Evolutionary conservation across 768 basidiomycete genomes (phyloP).

Genomic region (Suillus tomentosus): DNA sequence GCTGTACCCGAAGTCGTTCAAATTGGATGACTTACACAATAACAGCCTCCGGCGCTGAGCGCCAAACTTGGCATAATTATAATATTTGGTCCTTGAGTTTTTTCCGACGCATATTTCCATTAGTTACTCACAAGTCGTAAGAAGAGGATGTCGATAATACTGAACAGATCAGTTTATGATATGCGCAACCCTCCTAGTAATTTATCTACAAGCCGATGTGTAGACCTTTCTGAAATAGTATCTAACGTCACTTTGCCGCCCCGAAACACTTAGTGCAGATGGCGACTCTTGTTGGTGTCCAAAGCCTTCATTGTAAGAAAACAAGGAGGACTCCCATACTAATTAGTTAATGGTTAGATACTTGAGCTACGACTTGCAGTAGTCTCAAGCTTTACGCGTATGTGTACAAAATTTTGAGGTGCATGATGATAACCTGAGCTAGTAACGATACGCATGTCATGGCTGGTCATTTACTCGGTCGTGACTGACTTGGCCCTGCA

Average conservation of each 20-base stretch:
- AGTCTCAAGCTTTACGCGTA: neutral
- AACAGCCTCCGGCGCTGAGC: too few species aligned
- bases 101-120: too few species aligned
- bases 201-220: neutral
- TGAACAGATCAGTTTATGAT: neutral
- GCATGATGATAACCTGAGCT: constrained; percentile 10
- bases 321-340: too few species aligned
- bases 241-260: neutral
- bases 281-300: neutral
- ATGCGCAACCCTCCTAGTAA: neutral
- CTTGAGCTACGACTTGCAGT: too few species aligned
- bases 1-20: too few species aligned
- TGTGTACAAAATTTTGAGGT: constrained; percentile 20
- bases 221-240: neutral
- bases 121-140: neutral
- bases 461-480: constrained; percentile 51
- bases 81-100: too few species aligned
- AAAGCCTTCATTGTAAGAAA: neutral
- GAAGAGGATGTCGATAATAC: neutral
- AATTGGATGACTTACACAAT: too few species aligned
- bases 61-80: too few species aligned
- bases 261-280: neutral
- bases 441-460: neutral
- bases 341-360: too few species aligned
- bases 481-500: constrained; percentile 77